Base-by-base conservation (phyloP, 495 filamentous ascomycete species). In the Sporormia fimetaria region DNA sequence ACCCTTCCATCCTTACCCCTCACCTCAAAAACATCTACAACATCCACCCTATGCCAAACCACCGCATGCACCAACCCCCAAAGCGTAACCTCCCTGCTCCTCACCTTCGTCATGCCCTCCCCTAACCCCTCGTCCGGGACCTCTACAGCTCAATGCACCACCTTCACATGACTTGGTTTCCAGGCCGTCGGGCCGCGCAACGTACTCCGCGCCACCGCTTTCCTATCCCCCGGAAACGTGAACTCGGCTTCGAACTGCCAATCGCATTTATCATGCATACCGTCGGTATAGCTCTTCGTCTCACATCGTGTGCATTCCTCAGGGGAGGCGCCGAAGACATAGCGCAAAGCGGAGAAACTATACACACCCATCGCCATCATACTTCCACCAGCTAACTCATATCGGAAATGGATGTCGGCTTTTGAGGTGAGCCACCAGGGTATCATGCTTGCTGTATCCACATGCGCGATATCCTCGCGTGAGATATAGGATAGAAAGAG, bases 351-450 rank as follows among this genome's bases (percentile, higher is more conserved):
- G 11, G 59, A 61, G n/a, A 71, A 36, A 10, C 58, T 58, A 49
- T 78, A 79, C 0, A 66, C 64, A 4, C 40, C 40, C 14, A 74
- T 52, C 42, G 75, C 73, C 73, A 80, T 71, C 31, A 73, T 48
- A 11, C 63, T 51, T 10, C 75, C 77, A 1, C 76, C 75, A 2
- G 62, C 60, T 0, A 78, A 57, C 2, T 65, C 57, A 42, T 70
- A 77, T 17, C 63, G 39, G 58, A 65, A 78, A 2, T 70, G 58
- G 44, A 76, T 80, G 50, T 78, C 64, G 35, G 69, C 62, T 6
- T 58, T 44, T 20, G 7, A 41, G 33, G 40, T 37, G 30, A 28
- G 39, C 22, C 47, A 49, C 29, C 31, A 32, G 3, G 51, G 45
- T 1, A 44, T 14, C 21, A 16, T 34, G 4, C 15, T 12, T 11